Evolutionary conservation across 2,329 filamentous ascomycete species (phyloP), one percentile per base, ranked within the genome.

Genomic region (Penicillium sp.): DNA sequence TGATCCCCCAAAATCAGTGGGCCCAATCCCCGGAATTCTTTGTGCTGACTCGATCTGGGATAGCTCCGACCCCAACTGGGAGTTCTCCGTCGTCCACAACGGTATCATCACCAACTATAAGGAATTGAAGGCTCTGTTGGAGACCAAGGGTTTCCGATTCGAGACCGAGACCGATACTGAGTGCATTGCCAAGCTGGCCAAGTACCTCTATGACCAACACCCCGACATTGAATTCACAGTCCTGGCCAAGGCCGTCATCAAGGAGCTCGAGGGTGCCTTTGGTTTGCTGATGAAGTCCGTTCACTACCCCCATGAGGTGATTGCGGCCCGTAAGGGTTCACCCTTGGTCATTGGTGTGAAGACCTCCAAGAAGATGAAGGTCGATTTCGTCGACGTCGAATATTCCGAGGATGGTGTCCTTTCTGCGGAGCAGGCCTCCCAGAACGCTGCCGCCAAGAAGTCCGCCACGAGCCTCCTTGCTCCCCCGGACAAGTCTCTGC

Each of bases 31-130:
- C 49, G 47, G 36, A 55, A 18, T n/a, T 4, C 22, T 16, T 14
- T 4, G 14, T 22, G 24, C 40, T 54, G 24, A 50, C 38, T 40
- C 18, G 18, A 18, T 44, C 43, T n/a, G 58, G 21, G 27, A 52
- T 63, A 95, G 92, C 78, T 97, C 93, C 64, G 94, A 99, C 77
- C 86, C 89, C 68, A 90, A 81, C 70, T 99, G 93, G 92, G 90
- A 99, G 80, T 99, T 99, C 77, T 85, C 91, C 64, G 88, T 99
- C 68, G 94, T 97, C 58, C 94, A 99, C 88, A 99, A 99, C 80
- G 94, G 94, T 73, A 99, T 99, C 84, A 99, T 99, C 79, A 99
- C 94, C 82, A 99, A 99, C 86, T 99, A 99, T 86, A 99, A 99
- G 85, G 94, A 99, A 81, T 82, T 99, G 70, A 96, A 93, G 86